These are phyloP conservation scores for Tolypocladium capitatum DNA, from an alignment of 2,329 filamentous ascomycete species.

Conservation along the genomic window DNA sequence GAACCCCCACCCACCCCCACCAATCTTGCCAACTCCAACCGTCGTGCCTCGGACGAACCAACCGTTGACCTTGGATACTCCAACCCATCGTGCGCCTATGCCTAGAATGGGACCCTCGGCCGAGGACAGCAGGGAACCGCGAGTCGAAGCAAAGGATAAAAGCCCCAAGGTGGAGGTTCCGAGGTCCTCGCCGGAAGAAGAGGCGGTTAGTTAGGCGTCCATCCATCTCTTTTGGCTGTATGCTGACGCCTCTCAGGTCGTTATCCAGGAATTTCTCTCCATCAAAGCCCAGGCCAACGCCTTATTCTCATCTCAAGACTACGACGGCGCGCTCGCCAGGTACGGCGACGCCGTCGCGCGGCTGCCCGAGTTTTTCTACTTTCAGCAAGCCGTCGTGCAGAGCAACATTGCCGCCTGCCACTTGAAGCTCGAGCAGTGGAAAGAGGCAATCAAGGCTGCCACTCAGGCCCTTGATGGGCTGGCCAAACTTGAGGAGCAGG, in stretches of 20 bases:
- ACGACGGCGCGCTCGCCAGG: slow-evolving; percentile 63
- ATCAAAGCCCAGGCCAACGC: slow-evolving; percentile 67
- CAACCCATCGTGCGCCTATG: background rate
- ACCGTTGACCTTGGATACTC: background rate
- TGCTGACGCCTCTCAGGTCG: slow-evolving; percentile 29
- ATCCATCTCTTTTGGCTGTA: background rate
- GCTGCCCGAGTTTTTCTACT: slow-evolving; percentile 76
- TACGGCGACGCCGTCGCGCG: slow-evolving; percentile 71
- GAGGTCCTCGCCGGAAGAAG: slow-evolving; percentile 41
- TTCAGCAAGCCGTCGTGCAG: slow-evolving; percentile 73
- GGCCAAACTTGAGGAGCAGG: slow-evolving; percentile 40
- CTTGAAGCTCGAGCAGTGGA: slow-evolving; percentile 75
- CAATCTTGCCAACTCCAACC: background rate
- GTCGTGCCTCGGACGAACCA: background rate
- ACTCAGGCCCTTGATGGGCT: slow-evolving; percentile 60
- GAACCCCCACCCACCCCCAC: background rate
- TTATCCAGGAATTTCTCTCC: slow-evolving; percentile 57
- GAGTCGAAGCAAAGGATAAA: background rate
- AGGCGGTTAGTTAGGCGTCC: slow-evolving; percentile 34
- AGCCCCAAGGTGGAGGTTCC: slow-evolving; percentile 10
- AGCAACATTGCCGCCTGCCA: slow-evolving; percentile 87
- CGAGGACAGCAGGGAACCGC: background rate
- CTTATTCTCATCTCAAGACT: slow-evolving; percentile 61
- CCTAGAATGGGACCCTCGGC: background rate
- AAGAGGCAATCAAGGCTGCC: slow-evolving; percentile 63